Percentiles rank a stretch among this genome's conserved stretches.
phyloP scores from a whole-genome alignment of 176 grass and related monocot genomes.

The Ensete glaucum region DNA sequence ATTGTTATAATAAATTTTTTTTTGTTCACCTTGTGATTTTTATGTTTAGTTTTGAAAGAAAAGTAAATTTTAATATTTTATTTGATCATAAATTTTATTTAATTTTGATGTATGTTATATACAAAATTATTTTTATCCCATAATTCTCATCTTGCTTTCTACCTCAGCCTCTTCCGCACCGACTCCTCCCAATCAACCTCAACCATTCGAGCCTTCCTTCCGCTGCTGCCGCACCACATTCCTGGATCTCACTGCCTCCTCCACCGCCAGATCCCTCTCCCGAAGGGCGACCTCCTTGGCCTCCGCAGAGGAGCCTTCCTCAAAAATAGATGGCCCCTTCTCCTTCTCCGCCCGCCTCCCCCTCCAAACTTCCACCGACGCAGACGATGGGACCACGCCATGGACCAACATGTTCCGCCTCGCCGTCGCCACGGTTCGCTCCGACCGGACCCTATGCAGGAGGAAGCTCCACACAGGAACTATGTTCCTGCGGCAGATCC shows the following conservation, averaged over 20 bases:
- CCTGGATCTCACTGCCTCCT: conserved; percentile 74
- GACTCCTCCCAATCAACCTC: conserved; percentile 80
- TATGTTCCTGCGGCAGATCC: conserved; percentile 99
- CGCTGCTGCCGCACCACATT: conserved; percentile 80
- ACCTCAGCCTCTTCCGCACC: conserved; percentile 75
- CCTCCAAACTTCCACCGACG: conserved; percentile 4
- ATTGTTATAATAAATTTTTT: no score
- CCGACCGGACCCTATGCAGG: conserved; percentile 79
- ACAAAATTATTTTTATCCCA: no score
- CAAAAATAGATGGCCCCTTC: conserved; percentile 28
- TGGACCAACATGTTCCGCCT: conserved; percentile 40
- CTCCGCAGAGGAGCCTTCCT: conserved; percentile 59
- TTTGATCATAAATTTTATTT: no score
- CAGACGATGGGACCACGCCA: conserved; percentile 48
- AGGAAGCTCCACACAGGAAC: conserved; percentile 93
- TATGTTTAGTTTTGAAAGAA: no score
- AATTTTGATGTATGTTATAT: no score
- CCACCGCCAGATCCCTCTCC: conserved; percentile 75
- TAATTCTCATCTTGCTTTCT: conserved; percentile 53
- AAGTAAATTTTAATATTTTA: no score
- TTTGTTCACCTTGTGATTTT: no score
- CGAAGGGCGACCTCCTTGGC: conserved; percentile 31
- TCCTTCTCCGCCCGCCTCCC: conserved; percentile 35
- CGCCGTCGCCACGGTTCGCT: conserved; percentile 41
- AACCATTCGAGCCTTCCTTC: conserved; percentile 67